Conservation (phyloP, 192 early-diverging fungal species). For the Linnemannia elongata region DNA sequence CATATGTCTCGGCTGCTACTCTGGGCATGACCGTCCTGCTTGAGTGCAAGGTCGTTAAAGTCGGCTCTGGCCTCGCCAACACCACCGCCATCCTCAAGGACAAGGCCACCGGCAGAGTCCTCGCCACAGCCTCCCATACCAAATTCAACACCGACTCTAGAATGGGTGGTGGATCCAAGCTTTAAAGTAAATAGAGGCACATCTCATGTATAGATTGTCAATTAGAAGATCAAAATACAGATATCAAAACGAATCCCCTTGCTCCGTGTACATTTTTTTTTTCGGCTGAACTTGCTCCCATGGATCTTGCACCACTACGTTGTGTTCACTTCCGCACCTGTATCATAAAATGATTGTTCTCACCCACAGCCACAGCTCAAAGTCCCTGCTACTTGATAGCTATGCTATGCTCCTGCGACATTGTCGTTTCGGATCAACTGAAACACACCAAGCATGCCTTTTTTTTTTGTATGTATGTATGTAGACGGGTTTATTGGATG, state of each 20-base stretch:
- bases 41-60: constrained; percentile 48
- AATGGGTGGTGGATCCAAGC: constrained; percentile 38
- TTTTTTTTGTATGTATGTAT: background rate
- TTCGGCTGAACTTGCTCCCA: background rate
- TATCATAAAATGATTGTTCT: too few relatives aligned
- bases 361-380: too few relatives aligned
- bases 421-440: background rate
- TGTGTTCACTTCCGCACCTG: too few relatives aligned
- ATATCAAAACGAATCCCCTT: too few relatives aligned
- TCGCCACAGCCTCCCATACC: constrained; percentile 47
- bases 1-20: constrained; percentile 49
- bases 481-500: background rate
- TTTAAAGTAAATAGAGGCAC: constrained; percentile 7
- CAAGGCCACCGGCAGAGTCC: constrained; percentile 37
- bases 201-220: background rate
- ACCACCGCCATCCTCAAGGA: constrained; percentile 38
- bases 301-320: background rate
- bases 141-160: constrained; percentile 59
- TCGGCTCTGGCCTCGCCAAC: constrained; percentile 52
- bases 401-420: too few relatives aligned
- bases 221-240: background rate
- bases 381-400: too few relatives aligned
- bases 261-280: background rate
- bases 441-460: background rate
- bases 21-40: constrained; percentile 41